A percentile compares a stretch with the other conserved stretches of the same genome.
Conservation (phyloP, 306 rosid genomes). For the Cotoneaster glaucophyllus region DNA sequence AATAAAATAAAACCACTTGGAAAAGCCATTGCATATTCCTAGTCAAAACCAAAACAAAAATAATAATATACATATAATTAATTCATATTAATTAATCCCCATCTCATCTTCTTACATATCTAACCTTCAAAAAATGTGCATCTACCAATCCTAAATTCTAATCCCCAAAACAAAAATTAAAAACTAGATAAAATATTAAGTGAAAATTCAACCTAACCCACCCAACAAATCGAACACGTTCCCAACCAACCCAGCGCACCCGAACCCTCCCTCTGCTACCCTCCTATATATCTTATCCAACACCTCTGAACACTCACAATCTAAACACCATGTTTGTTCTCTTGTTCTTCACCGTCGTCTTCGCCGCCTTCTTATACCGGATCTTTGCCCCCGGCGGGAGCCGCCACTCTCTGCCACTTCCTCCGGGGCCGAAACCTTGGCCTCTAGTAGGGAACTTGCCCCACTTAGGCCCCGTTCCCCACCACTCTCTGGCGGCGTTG, state of each 20-base stretch:
- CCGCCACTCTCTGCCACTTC: conserved; percentile 24
- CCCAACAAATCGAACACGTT: background rate
- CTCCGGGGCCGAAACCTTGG: conserved; percentile 89
- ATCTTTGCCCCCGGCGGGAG: conserved; percentile 3
- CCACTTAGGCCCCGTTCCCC: conserved; percentile 63
- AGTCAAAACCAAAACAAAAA: no score
- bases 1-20: no score
- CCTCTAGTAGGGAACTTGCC: conserved; percentile 76
- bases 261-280: background rate
- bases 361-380: conserved; percentile 17
- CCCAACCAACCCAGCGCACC: background rate
- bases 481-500: conserved; percentile 55
- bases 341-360: conserved; percentile 6
- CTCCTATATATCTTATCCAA: background rate
- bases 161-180: background rate
- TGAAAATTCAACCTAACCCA: background rate
- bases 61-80: no score
- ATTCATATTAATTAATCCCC: no score
- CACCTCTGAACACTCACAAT: background rate
- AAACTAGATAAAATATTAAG: background rate
- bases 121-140: background rate
- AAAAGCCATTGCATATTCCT: no score
- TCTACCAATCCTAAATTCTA: background rate
- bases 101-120: background rate
- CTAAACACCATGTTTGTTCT: conserved; percentile 3